phyloP scores from a whole-genome alignment of 345 rosid genomes.

The Citrus reticulata region DNA sequence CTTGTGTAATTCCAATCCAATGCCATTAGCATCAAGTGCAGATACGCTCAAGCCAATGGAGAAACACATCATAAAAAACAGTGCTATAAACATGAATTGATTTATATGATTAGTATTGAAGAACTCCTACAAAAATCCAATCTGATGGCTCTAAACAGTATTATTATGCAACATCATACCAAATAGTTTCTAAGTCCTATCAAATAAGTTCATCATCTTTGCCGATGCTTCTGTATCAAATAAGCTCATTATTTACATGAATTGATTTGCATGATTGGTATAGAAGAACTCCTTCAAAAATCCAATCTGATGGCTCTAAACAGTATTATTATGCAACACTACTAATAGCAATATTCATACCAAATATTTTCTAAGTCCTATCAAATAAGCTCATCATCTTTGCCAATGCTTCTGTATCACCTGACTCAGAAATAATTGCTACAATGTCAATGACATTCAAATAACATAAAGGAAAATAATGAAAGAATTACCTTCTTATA shows the following conservation, averaged over 20 bases:
- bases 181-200: background rate
- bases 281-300: background rate
- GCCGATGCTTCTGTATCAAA: background rate
- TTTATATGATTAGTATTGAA: background rate
- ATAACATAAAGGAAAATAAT: background rate
- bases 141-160: background rate
- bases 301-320: background rate
- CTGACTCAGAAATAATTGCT: background rate
- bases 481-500: conserved; percentile 65
- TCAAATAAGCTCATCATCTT: background rate
- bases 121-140: background rate
- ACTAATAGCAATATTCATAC: background rate
- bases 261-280: background rate
- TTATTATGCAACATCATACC: background rate
- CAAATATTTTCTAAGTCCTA: background rate
- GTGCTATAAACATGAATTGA: background rate
- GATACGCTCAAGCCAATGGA: background rate
- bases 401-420: background rate
- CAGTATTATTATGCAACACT: background rate
- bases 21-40: background rate
- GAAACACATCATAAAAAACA: background rate
- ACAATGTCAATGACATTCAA: background rate
- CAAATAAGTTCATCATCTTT: background rate
- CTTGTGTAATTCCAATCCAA: background rate
- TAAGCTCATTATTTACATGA: background rate